A percentile compares a stretch with the other conserved stretches of the same genome.
These are phyloP conservation scores for Suillus occidentalis DNA, from an alignment of 768 basidiomycete species.

Conservation along the genomic window DNA sequence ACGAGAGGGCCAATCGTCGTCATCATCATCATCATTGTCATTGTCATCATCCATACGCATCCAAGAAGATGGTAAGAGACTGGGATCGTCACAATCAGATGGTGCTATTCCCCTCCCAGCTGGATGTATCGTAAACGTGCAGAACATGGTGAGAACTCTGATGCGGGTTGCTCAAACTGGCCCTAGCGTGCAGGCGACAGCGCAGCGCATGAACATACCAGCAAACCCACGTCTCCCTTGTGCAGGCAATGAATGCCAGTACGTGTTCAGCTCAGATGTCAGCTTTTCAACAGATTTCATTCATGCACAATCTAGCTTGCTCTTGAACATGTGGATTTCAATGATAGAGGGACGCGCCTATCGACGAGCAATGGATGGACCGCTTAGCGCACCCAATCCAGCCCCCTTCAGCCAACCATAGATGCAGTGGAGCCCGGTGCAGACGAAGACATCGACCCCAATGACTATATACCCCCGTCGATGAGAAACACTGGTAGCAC, in stretches of 20 bases:
- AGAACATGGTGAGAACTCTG: constrained; percentile 38
- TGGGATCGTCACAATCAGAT: neutral
- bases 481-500: constrained; percentile 12
- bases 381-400: constrained; percentile 17
- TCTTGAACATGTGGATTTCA: constrained; percentile 45
- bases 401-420: constrained; percentile 16
- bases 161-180: constrained; percentile 34
- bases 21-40: neutral
- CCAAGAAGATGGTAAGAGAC: constrained; percentile 2
- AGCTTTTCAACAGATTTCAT: neutral
- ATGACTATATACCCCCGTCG: constrained; percentile 18
- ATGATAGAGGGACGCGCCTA: constrained; percentile 46
- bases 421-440: neutral
- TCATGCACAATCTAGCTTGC: constrained; percentile 29
- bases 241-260: constrained; percentile 56
- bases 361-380: constrained; percentile 43
- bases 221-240: constrained; percentile 39
- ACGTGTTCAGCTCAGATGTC: constrained; percentile 17
- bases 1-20: neutral
- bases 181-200: constrained; percentile 29
- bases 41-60: neutral
- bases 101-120: constrained; percentile 13
- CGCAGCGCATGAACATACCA: constrained; percentile 33
- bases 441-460: constrained; percentile 10
- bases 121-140: constrained; percentile 43